Base-by-base conservation (phyloP, 805 yeast genomes). In the Cyberlindnera euphorbiiphila region DNA sequence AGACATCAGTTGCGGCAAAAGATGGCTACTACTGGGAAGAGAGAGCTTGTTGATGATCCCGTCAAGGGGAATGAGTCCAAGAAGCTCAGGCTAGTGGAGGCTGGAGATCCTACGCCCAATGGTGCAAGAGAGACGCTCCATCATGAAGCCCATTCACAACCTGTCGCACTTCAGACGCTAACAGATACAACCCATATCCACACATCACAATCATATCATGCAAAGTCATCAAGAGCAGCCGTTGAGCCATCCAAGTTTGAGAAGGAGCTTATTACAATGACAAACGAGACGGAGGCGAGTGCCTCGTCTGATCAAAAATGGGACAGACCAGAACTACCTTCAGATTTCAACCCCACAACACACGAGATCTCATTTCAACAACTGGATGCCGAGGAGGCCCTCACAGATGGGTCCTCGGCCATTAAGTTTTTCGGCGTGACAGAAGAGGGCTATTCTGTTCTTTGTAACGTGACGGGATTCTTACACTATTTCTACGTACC, bases 391-490 rank as follows among this genome's bases (percentile, higher is more conserved):
- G 98, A 93, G 53, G 98, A 93, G 53, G 74, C 85, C 3, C 56
- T 63, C 20, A 57, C 74, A 8, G 74, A 75, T 25, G 79, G 76
- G 12, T 67, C 72, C 18, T 74, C 83, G 1, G 71, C 76, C 2
- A 85, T 89, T 1, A 73, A 96, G 38, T 82, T 94, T 54, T 93
- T 89, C 60, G 99, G 99, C 40, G 88, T 94, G 26, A 88, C 98
- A 2, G 75, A 70, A 41, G 81, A 76, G 39, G 99, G 99, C 4
- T 67, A 87, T 54, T 85, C 97, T 0, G 85, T 93, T 15, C 69
- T 89, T 47, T 89, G 98, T 64, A 87, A 84, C 50, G 93, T 93
- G 12, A 74, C 82, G 3, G 96, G 95, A 6, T 93, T 94, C 57
- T 58, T 74, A 38, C 98, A 94, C 57, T 93, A 93, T 59, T 72